A percentile compares a stretch with the other conserved stretches of the same genome.
phyloP scores from a whole-genome alignment of 140 eudicot genomes.

The Bidens hawaiensis region DNA sequence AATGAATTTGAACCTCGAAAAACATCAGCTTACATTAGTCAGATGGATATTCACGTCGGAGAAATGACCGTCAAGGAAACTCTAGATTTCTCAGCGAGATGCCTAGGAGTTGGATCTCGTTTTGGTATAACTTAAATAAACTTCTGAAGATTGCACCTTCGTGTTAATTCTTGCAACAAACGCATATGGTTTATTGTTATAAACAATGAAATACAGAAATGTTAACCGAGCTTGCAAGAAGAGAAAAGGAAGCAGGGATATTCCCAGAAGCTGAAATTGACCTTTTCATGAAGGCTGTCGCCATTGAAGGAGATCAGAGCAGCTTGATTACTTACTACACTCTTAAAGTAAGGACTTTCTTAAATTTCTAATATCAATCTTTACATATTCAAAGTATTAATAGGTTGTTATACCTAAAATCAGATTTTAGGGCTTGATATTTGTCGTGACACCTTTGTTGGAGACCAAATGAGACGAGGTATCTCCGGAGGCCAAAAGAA shows the following conservation, averaged over 20 bases:
- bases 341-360: slow-evolving; percentile 16
- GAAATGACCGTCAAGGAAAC: slow-evolving; percentile 53
- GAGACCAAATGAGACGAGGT: slow-evolving; percentile 45
- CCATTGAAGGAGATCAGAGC: slow-evolving; percentile 31
- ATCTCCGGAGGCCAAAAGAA: slow-evolving; percentile 51
- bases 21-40: slow-evolving; percentile 47
- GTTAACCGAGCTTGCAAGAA: slow-evolving; percentile 43
- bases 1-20: slow-evolving; percentile 45
- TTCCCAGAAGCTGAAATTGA: slow-evolving; percentile 52
- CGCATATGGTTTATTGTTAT: neutral
- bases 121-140: slow-evolving; percentile 21
- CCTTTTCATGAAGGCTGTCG: slow-evolving; percentile 43
- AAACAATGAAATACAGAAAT: slow-evolving; percentile 30
- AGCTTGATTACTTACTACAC: slow-evolving; percentile 32
- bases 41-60: slow-evolving; percentile 41
- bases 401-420: neutral
- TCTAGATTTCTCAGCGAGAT: slow-evolving; percentile 42
- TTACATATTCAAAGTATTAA: slow-evolving; percentile 12
- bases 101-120: slow-evolving; percentile 48
- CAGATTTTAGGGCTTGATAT: slow-evolving; percentile 47
- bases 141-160: too few species aligned
- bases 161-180: neutral
- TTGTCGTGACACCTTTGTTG: slow-evolving; percentile 46
- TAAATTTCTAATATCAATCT: neutral
- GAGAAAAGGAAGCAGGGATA: slow-evolving; percentile 48